Evolutionary conservation across 192 early-diverging fungal species (phyloP).

Genomic region (Fimicolochytrium jonesii): DNA sequence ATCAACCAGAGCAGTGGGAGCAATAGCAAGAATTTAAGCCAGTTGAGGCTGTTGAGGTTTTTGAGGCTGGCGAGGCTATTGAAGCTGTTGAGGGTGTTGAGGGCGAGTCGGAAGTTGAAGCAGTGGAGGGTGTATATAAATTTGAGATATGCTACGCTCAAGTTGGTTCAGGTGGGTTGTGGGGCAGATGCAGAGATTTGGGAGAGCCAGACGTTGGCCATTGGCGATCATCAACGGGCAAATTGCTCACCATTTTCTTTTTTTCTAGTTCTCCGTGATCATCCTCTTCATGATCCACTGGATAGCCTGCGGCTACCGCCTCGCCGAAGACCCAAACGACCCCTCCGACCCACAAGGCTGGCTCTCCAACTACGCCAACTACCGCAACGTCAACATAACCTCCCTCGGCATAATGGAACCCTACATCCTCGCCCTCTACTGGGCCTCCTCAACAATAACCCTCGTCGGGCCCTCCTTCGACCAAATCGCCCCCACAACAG

Average conservation of each 20-base stretch:
- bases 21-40: conserved; percentile 1
- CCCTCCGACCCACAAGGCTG: conserved; percentile 39
- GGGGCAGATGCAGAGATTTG: background rate
- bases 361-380: conserved; percentile 23
- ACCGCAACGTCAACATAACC: conserved; percentile 15
- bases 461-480: conserved; percentile 29
- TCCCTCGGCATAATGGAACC: conserved; percentile 11
- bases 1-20: conserved; percentile 15
- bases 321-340: conserved; percentile 31
- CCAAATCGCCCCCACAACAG: conserved; percentile 23
- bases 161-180: conserved; percentile 37
- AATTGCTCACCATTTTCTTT: background rate
- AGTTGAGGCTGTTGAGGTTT: conserved; percentile 39
- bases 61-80: conserved; percentile 41
- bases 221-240: too few relatives aligned
- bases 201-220: too few relatives aligned
- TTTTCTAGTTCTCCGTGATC: conserved; percentile 32
- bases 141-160: conserved; percentile 41
- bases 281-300: conserved; percentile 46
- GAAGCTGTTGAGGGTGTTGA: conserved; percentile 45
- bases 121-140: conserved; percentile 39
- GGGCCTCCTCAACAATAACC: conserved; percentile 34
- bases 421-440: conserved; percentile 42
- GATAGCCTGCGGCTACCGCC: conserved; percentile 45
- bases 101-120: conserved; percentile 47